phyloP scores from a whole-genome alignment of 2,329 filamentous ascomycete species.

The Stemphylium beticola region DNA sequence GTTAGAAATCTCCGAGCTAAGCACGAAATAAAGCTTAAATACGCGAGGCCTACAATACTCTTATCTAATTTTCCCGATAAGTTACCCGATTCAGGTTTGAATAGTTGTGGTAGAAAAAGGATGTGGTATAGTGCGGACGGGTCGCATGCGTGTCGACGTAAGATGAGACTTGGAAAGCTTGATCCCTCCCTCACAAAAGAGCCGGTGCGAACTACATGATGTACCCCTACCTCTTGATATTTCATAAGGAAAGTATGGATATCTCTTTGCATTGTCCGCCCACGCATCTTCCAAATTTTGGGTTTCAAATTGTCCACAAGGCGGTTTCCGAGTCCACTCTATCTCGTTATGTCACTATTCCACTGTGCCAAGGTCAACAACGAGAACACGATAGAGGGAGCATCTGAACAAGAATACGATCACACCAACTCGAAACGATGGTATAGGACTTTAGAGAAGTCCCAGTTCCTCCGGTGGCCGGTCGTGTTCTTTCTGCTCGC shows the following conservation, averaged over 20 bases:
- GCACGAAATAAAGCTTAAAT: neutral
- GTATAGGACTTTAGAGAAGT: neutral
- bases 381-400: constrained; percentile 7
- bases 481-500: constrained; percentile 12
- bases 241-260: neutral
- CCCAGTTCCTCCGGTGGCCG: constrained; percentile 18
- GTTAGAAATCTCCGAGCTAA: neutral
- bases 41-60: neutral
- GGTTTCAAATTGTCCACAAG: neutral
- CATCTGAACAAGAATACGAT: constrained; percentile 1
- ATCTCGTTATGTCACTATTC: neutral
- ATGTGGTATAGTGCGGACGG: neutral
- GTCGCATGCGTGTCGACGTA: neutral
- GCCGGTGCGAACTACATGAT: neutral
- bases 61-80: neutral
- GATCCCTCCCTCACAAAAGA: neutral
- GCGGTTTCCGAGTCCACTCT: neutral
- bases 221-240: neutral
- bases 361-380: constrained; percentile 21
- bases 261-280: neutral
- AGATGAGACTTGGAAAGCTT: neutral
- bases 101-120: constrained; percentile 2
- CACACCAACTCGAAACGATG: neutral
- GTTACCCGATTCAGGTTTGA: neutral
- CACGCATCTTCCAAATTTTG: neutral